Base-by-base conservation (phyloP, 2,329 filamentous ascomycete species). In the Meredithiella fracta region DNA sequence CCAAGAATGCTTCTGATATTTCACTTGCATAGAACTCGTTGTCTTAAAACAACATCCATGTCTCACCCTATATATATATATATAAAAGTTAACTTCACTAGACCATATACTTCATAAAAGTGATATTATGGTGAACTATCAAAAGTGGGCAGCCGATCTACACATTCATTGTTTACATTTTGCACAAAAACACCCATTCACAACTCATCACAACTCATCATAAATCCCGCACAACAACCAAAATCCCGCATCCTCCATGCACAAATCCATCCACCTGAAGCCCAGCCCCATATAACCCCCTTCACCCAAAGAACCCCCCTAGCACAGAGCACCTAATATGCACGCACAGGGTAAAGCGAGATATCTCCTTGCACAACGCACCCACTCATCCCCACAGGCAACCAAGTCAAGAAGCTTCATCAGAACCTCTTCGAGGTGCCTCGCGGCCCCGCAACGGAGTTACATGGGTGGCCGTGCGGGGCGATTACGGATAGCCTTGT, bases 341-440 rank as follows among this genome's bases (percentile, higher is more conserved):
- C 44, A 49, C 44, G 44, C 44, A 49, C 44, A 49, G 44, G 44
- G 44, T 3, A 49, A 49, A 49, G 44, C 44, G 44, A 49, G 22
- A 23, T 49, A 49, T 49, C 40, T 38, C 37, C 37, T 38, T 38
- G n/a, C n/a, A n/a, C 29, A 34, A 34, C 29, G 29, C 29, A 11
- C 29, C 29, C 29, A 44, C 11, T 44, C 40, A 17, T 44, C 40
- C 11, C 15, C 40, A 44, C 7, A 20, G 1, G 20, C 40, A 22
- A 44, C 40, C 20, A 44, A 2, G 8, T 20, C 20, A 17, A n/a
- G 15, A n/a, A 5, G 11, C 17, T 44, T 7, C 40, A 8, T 20
- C 2, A n/a, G 11, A 17, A 8, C 15, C 40, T 44, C n/a, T 44
- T n/a, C 11, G 17, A 7, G n/a, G n/a, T n/a, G n/a, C 17, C 14